These are phyloP conservation scores for Rosa hybrid DNA, from an alignment of 331 rosid genomes.

Conservation along the genomic window DNA sequence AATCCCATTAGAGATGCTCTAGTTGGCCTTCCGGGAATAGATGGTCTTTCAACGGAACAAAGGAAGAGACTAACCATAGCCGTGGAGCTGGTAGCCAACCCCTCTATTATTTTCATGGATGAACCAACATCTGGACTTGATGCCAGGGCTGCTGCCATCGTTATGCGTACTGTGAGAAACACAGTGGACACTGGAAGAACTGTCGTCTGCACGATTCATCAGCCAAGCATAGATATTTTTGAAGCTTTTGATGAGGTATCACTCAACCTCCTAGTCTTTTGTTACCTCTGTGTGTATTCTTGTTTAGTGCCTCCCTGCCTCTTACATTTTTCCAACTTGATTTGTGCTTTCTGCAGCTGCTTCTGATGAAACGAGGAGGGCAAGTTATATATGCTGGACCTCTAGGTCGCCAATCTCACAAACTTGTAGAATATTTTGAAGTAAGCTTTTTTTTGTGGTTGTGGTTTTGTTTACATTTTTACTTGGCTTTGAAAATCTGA, in stretches of 20 bases:
- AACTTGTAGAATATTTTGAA: slow-evolving; percentile 53
- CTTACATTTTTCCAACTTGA: slow-evolving; percentile 8
- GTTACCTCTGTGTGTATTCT: background rate
- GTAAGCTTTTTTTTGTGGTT: slow-evolving; percentile 27
- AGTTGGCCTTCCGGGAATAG: slow-evolving; percentile 50
- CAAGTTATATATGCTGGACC: slow-evolving; percentile 51
- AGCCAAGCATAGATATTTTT: slow-evolving; percentile 56
- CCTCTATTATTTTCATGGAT: slow-evolving; percentile 53
- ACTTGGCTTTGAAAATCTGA: background rate
- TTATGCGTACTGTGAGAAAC: slow-evolving; percentile 59
- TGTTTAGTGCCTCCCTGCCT: background rate
- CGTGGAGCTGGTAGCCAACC: slow-evolving; percentile 51
- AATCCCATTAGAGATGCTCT: slow-evolving; percentile 33
- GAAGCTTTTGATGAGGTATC: slow-evolving; percentile 60
- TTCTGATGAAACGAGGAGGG: slow-evolving; percentile 57
- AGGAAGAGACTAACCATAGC: slow-evolving; percentile 56
- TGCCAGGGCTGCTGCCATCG: slow-evolving; percentile 66
- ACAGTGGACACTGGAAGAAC: slow-evolving; percentile 55
- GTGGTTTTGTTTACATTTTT: background rate
- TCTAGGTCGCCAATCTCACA: slow-evolving; percentile 46
- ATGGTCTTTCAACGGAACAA: slow-evolving; percentile 54
- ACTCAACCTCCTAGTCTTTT: background rate
- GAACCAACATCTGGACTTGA: slow-evolving; percentile 63
- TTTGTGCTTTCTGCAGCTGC: slow-evolving; percentile 27
- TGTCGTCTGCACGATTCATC: slow-evolving; percentile 67